These are phyloP conservation scores for Guadua angustifolia DNA, from an alignment of 176 grass and related monocot species.

Conservation along the genomic window DNA sequence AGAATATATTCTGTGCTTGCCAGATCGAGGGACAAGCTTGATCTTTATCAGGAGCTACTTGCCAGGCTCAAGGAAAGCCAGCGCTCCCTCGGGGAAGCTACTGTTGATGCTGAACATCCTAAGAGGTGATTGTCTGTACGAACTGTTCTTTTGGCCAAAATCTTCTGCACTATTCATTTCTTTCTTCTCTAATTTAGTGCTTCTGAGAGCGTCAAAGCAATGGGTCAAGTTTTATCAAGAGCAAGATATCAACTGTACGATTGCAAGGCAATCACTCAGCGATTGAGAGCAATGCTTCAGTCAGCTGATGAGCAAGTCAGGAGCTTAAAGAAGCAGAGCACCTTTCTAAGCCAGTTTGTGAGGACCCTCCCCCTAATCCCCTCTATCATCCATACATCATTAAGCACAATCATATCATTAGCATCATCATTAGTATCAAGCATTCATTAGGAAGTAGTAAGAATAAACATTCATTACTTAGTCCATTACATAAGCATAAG, in stretches of 20 bases:
- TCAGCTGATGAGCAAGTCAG: conserved; percentile 53
- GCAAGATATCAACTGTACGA: conserved; percentile 43
- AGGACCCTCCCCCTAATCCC: no score
- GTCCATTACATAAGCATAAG: no score
- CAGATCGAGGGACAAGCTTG: conserved; percentile 42
- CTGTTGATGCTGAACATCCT: conserved; percentile 42
- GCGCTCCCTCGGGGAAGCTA: conserved; percentile 42
- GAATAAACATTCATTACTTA: no score
- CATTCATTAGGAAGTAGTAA: no score
- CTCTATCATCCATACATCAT: no score
- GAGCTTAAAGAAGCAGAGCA: conserved; percentile 55
- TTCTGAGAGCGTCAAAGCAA: conserved; percentile 37
- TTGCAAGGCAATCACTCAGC: conserved; percentile 37
- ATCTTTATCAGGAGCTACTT: conserved; percentile 48
- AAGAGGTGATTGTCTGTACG: conserved; percentile 24
- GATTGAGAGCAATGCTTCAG: conserved; percentile 50
- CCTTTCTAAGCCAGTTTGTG: conserved; percentile 48
- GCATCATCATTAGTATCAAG: no score
- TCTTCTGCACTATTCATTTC: background rate
- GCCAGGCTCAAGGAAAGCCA: conserved; percentile 47
- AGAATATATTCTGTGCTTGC: conserved; percentile 49
- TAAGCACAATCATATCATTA: no score
- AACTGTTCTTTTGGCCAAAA: background rate
- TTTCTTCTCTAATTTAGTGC: conserved; percentile 31
- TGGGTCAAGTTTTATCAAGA: conserved; percentile 47